Evolutionary conservation across 192 early-diverging fungal genomes (phyloP), one percentile per base, ranked within the genome.

Genomic region (Gamsiella multidivaricata): DNA sequence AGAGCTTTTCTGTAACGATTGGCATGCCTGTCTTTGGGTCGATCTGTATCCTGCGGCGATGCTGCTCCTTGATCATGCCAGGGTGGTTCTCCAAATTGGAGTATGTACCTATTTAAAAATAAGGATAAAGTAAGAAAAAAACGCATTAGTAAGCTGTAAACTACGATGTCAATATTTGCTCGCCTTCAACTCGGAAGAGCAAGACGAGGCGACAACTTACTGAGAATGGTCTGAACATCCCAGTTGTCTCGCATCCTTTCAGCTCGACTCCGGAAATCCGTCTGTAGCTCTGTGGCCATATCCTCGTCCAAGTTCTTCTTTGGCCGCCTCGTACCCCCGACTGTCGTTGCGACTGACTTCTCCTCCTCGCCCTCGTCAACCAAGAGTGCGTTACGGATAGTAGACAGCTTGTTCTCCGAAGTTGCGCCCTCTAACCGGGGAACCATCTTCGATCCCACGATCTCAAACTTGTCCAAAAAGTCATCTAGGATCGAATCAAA

Each of bases 51-150:
- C 69, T 88, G 79, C 67, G 84, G 31, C 59, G 69, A 47, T 60
- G 72, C 34, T 67, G 61, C 70, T 96, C 94, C 37, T 85, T 80
- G 71, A 99, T 97, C 42, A 94, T 71, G 31, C 83, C 81, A 5
- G 97, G 96, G 58, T 94, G 93, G 79, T 99, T 97, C 73, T 97
- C 96, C 61, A 96, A 86, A 80, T 96, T 97, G 46, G 95, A 94
- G 81, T 96, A 95, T 3, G 94, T 97, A 39, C 71, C 80, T 81
- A 65, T 50, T 41, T 41, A 14, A 41, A 7, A 41, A 14, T 7
- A 41, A 14, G 12, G 15, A n/a, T 29, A 43, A 31, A 11, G 3
- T 1, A 54, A 53, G 25, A 43, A 14, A 54, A 57, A 41, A 41
- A 41, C 12, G 5, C 37, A 39, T 9, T 39, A 9, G 37, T 12